Evolutionary conservation across 495 filamentous ascomycete genomes (phyloP).

Genomic region (Penicillium lividum): DNA sequence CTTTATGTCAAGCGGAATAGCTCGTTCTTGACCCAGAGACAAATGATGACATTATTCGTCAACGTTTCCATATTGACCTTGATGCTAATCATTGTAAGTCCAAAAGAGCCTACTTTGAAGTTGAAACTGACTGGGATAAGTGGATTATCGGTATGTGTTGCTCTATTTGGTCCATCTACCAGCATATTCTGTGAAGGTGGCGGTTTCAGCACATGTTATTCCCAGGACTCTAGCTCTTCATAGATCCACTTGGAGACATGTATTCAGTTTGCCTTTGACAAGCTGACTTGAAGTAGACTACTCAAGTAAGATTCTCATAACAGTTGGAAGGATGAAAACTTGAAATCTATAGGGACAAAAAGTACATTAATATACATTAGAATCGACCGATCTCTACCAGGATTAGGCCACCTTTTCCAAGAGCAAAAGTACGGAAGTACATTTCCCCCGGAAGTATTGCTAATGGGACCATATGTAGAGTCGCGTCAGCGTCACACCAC

Average conservation of each 20-base stretch:
- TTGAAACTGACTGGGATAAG: conserved; percentile 8
- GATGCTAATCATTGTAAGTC: conserved; percentile 34
- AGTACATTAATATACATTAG: neutral
- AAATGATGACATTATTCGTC: conserved; percentile 27
- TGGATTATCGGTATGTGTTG: conserved; percentile 35
- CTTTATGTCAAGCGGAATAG: conserved; percentile 31
- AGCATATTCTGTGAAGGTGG: conserved; percentile 19
- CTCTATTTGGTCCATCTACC: conserved; percentile 32
- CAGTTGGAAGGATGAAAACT: neutral
- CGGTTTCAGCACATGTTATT: conserved; percentile 25
- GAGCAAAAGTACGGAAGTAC: neutral
- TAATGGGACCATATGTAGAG: conserved; percentile 6
- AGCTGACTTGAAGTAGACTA: no score
- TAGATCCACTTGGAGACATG: no score
- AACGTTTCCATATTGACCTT: conserved; percentile 27
- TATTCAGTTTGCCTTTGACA: no score
- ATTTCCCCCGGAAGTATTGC: conserved; percentile 16
- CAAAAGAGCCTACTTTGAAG: neutral
- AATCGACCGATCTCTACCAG: neutral
- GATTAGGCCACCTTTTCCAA: neutral
- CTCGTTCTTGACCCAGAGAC: conserved; percentile 20
- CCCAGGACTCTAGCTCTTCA: no score
- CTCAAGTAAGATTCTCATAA: neutral
- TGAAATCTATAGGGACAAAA: neutral
- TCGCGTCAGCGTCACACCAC: conserved; percentile 7